Base-by-base conservation (phyloP, 257 asterid species). In the Perilla frutescens region DNA sequence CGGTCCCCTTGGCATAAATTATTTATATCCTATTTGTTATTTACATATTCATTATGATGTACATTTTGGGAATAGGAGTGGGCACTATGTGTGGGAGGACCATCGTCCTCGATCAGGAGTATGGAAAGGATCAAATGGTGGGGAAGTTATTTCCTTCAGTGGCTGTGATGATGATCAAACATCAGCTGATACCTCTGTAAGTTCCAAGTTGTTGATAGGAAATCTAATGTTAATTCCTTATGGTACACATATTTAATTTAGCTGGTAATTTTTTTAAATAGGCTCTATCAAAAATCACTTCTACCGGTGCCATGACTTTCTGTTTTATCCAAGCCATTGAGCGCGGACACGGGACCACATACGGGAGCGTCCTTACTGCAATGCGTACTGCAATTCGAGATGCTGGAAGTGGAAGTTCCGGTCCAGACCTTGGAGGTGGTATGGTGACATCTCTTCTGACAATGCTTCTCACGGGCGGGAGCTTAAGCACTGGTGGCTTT, bases 221-320 rank as follows among this genome's bases (percentile, higher is more conserved):
- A 71, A 26, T 20, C 43, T 29, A 32, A 75, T 12, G 32, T 13
- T 32, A 3, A 8, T 15, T 36, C 37, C 31, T 49, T 40, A 57
- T 20, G 34, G 37, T 34, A 36, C 29, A 47, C 41, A 57, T 40
- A 73, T 57, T 65, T 48, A 47, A 36, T 55, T 60, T 37, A 71
- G 62, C 64, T 57, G 39, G 76, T 77, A 41, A 55, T 10, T 61
- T 66, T 76, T 66, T 75, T 70, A 3, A 58, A 63, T 73, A 94
- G 97, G 96, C 97, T 82, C 89, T 94, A 74, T 94, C 98, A 31
- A 94, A 84, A 82, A 80, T 91, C 86, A 90, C 98, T 44, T 90
- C 97, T 49, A 94, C 99, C 7, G 99, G 99, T 75, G 97, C 99
- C 66, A 94, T 94, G 98, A 94, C 98, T 15, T 94, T 83, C 87